Evolutionary conservation across 495 filamentous ascomycete genomes (phyloP), one percentile per base, ranked within the genome.

Genomic region (Podospora comata): DNA sequence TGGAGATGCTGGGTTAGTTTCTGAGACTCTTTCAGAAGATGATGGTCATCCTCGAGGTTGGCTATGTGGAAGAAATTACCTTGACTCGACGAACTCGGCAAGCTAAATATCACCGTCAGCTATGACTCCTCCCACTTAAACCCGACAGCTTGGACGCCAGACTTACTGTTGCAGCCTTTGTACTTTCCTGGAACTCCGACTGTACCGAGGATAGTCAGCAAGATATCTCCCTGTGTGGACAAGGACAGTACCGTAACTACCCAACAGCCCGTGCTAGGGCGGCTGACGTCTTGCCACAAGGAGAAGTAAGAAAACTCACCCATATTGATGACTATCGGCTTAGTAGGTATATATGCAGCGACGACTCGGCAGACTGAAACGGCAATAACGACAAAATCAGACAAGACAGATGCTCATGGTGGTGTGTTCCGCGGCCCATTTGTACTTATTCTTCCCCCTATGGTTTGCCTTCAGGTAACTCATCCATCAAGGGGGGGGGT

Each of bases 101-200:
- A 62, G 79, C 80, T 71, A 27, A 13, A 18, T 6, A 32, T 9
- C 34, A 32, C 1, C 2, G 19, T 32, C 18, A 54, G 19, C 48
- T 30, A 54, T 34, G 28, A 18, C 44, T 30, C 23, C 23, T 19
- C 26, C 26, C n/a, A 55, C 23, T 55, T 2, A 7, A n/a, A n/a
- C 13, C n/a, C 20, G 44, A 32, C 5, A 9, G 19, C 20, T 13
- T 30, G 18, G 60, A 66, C 9, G 62, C 53, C 18, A 23, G 26
- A 71, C 69, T 11, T 65, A 71, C 69, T 71, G 74, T 82, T 79
- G 71, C 80, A 81, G 4, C 80, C 80, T 69, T 83, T 81, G 73
- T 79, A 83, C 70, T 83, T 83, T 57, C 80, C 80, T 15, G 79
- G 79, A 32, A 83, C 80, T 44, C 80, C 80, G 64, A 83, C 80